A percentile compares a stretch with the other conserved stretches of the same genome.
Conservation (phyloP, 2,329 filamentous ascomycete genomes). For the Neofusicoccum ribis region DNA sequence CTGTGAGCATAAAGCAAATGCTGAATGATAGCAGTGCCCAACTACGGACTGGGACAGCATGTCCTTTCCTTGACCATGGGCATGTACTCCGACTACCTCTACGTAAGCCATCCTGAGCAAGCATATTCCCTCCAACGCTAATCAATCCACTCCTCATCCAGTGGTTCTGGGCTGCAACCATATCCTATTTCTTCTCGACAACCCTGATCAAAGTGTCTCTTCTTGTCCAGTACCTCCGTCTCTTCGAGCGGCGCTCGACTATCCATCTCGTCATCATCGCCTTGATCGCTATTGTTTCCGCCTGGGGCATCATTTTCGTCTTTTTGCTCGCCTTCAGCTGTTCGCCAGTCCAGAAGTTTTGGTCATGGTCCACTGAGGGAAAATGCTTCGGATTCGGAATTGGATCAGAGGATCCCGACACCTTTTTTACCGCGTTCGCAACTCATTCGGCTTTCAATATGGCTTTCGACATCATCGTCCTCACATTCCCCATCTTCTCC, state of each 20-base stretch:
- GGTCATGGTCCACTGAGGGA: slow-evolving; percentile 27
- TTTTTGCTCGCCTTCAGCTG: slow-evolving; percentile 34
- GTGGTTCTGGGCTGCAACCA: slow-evolving; percentile 35
- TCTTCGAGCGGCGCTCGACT: slow-evolving; percentile 29
- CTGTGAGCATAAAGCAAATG: too few species aligned
- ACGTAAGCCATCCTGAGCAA: slow-evolving; percentile 23
- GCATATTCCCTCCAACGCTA: not conserved
- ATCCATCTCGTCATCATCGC: slow-evolving; percentile 26
- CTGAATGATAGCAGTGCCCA: slow-evolving; percentile 31
- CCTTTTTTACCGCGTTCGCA: slow-evolving; percentile 32
- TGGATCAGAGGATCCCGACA: slow-evolving; percentile 31
- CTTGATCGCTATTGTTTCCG: slow-evolving; percentile 27
- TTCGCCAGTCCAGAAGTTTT: slow-evolving; percentile 33
- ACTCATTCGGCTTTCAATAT: slow-evolving; percentile 35
- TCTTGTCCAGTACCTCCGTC: slow-evolving; percentile 38
- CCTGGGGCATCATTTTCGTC: slow-evolving; percentile 36
- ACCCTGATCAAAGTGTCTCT: slow-evolving; percentile 40
- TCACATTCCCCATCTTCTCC: slow-evolving; percentile 34
- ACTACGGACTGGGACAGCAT: slow-evolving; percentile 35
- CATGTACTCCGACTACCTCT: slow-evolving; percentile 29
- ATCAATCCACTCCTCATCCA: slow-evolving; percentile 13
- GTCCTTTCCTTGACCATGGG: slow-evolving; percentile 28
- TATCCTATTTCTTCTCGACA: slow-evolving; percentile 32
- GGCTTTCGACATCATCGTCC: slow-evolving; percentile 33
- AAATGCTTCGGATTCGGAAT: slow-evolving; percentile 34